Conservation (phyloP, 1,284 basidiomycete genomes). For the Trichosporon coremiiforme region DNA sequence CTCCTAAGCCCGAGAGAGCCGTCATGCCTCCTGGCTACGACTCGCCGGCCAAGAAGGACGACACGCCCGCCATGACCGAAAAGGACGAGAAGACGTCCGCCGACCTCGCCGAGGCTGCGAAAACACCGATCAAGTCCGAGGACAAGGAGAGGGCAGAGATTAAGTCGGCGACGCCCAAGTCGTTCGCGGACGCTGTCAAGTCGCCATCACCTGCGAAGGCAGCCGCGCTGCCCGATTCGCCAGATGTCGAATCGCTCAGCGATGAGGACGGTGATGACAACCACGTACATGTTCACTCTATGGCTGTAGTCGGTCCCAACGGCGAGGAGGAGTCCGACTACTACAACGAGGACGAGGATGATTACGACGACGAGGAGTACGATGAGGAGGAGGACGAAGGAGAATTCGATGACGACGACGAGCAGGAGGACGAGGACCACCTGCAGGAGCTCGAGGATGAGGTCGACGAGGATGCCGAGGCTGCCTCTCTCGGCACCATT, state of each 20-base stretch:
- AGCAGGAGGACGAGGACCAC: conserved; percentile 29
- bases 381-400: conserved; percentile 36
- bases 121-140: conserved; percentile 12
- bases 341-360: conserved; percentile 28
- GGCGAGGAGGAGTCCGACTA: conserved; percentile 2
- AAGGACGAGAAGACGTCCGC: conserved; percentile 11
- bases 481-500: conserved; percentile 38
- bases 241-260: conserved; percentile 7
- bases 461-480: conserved; percentile 28
- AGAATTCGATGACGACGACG: conserved; percentile 31
- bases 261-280: no score
- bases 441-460: conserved; percentile 35
- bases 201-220: not conserved
- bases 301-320: not conserved
- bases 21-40: not conserved
- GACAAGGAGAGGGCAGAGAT: conserved; percentile 1
- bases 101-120: not conserved
- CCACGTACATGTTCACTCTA: not conserved
- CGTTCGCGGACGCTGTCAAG: conserved; percentile 1
- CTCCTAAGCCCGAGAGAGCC: not conserved
- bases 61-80: not conserved
- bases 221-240: not conserved
- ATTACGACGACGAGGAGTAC: conserved; percentile 31
- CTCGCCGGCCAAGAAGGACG: not conserved
- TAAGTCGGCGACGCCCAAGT: not conserved